A percentile compares a stretch with the other conserved stretches of the same genome.
Conservation (phyloP, 108 stramenopile genomes). For the Conticribra weissflogii region DNA sequence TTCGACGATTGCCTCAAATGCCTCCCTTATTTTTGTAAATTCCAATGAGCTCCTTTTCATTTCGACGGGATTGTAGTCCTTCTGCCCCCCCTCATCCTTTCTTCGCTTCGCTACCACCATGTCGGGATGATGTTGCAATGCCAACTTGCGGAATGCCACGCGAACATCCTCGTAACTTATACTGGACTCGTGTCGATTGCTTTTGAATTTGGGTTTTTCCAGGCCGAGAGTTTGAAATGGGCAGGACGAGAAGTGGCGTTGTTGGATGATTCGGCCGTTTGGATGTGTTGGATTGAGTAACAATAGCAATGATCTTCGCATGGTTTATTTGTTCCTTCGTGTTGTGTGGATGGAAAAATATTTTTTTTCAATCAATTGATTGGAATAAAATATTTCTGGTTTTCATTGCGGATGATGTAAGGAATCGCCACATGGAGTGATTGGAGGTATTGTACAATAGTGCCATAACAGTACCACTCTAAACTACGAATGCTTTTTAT, state of each 20-base stretch:
- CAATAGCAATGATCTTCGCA: no score
- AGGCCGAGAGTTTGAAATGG: slow-evolving; percentile 39
- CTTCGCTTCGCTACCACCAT: background rate
- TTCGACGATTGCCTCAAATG: slow-evolving; percentile 39
- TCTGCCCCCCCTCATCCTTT: background rate
- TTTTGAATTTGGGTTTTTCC: slow-evolving; percentile 9
- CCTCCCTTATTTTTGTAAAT: slow-evolving; percentile 29
- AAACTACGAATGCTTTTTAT: no score
- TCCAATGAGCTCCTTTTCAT: background rate
- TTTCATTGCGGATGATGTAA: no score
- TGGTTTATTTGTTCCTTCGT: no score
- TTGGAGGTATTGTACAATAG: no score
- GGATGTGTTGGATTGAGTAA: no score
- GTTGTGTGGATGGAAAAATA: no score
- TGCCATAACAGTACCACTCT: no score
- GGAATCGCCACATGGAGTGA: no score
- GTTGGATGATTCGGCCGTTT: background rate
- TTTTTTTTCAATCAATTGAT: no score
- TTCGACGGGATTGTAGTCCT: background rate
- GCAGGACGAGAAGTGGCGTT: slow-evolving; percentile 25
- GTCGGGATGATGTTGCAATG: slow-evolving; percentile 42
- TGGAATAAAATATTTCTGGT: no score
- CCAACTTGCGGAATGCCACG: slow-evolving; percentile 33
- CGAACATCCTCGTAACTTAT: slow-evolving; percentile 26
- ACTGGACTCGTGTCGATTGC: background rate